Evolutionary conservation across 2,329 filamentous ascomycete species (phyloP), one percentile per base, ranked within the genome.

Genomic region (Monosporascus sp.): DNA sequence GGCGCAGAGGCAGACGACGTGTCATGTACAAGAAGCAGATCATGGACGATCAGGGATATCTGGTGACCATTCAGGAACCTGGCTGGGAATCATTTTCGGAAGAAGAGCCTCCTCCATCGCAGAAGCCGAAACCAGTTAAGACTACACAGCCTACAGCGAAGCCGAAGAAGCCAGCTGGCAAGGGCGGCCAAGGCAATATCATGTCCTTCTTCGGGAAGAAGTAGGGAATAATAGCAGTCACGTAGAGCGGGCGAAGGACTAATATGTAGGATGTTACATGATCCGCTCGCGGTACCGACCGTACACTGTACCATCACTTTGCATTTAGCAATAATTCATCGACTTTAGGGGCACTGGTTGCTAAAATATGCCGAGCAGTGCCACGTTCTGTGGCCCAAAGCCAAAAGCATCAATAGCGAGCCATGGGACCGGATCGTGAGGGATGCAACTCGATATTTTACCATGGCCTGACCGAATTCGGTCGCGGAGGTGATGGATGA

Each of bases 151-250:
- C 60, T 2, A 50, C 57, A 47, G 49, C 57, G 11, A 65, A 66
- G 50, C 47, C 60, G 7, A 66, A 66, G 54, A 67, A 67, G 50
- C 55, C 60, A 5, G 57, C 60, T 27, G 58, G 48, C 15, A 61
- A 67, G 48, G 59, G 57, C 18, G 57, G 50, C 1, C 66, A 68
- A 48, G 65, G 66, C 18, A 69, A 62, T 47, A 69, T 69, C 49
- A 69, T 68, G 67, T 69, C 67, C 6, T 69, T 69, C 54, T 69
- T 69, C 52, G 61, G 60, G 22, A 69, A 68, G 58, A 68, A 68
- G 50, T 69, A 53, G 63, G 24, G 24, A 44, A n/a, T 25, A 24
- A 47, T 47, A 27, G 20, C 5, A 18, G 18, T 11, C 24, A 45
- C 20, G 8, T 38, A 15, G 18, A 8, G 22, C 2, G 7, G 14